Percentiles rank a stretch among this genome's conserved stretches.
phyloP scores from a whole-genome alignment of 106 monocot genomes.

The Apostasia ramifera region DNA sequence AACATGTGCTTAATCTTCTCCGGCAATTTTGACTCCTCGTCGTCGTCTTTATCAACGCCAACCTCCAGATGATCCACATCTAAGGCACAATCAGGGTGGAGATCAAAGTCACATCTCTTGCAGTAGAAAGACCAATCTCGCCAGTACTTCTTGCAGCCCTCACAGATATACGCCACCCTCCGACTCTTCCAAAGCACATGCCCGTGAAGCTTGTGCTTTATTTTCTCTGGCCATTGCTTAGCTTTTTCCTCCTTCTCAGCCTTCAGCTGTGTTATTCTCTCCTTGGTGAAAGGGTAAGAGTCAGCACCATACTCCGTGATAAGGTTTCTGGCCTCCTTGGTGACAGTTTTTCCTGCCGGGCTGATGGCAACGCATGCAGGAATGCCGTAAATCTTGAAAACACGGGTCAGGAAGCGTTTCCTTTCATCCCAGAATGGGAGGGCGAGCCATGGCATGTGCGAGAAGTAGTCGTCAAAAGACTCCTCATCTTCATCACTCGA shows the following conservation, averaged over 20 bases:
- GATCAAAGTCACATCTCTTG: constrained; percentile 30
- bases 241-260: constrained; percentile 25
- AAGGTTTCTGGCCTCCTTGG: constrained; percentile 41
- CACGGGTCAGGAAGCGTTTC: constrained; percentile 27
- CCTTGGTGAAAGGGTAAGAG: constrained; percentile 58
- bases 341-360: constrained; percentile 38
- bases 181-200: constrained; percentile 23
- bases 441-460: constrained; percentile 71
- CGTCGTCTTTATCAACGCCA: background rate
- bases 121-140: constrained; percentile 39
- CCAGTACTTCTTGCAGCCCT: constrained; percentile 15
- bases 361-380: constrained; percentile 63
- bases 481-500: constrained; percentile 46
- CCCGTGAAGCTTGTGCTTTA: constrained; percentile 22
- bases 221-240: constrained; percentile 32
- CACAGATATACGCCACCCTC: constrained; percentile 18
- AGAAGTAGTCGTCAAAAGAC: constrained; percentile 48
- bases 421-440: constrained; percentile 45
- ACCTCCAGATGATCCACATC: background rate
- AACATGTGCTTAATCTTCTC: constrained; percentile 26
- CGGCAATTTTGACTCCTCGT: constrained; percentile 17
- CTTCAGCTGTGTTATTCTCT: constrained; percentile 28
- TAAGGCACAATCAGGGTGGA: constrained; percentile 45
- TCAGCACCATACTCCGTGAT: constrained; percentile 35
- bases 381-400: constrained; percentile 57